Base-by-base conservation (phyloP, 1,284 basidiomycete genomes). In the Rhizoctonia solani region DNA sequence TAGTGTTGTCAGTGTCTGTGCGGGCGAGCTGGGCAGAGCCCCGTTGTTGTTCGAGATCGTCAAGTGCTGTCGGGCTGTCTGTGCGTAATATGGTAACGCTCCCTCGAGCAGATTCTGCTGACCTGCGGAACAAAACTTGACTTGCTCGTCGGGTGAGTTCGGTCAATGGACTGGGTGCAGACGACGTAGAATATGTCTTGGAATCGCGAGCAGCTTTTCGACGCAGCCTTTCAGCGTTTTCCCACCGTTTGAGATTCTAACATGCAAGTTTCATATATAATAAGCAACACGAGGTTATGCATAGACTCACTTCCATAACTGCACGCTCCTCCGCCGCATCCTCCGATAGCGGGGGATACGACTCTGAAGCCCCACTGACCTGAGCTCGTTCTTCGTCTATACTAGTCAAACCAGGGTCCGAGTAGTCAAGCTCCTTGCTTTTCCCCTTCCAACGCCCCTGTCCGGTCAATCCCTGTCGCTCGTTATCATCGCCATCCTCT, bases 191-290 rank as follows among this genome's bases (percentile, higher is more conserved):
- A 32, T 42, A 13, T 37, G 61, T 44, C n/a, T 50, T 49, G 6
- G 61, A 66, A 0, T 66, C 61, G 61, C 61, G 61, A 19, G 54
- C 37, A n/a, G 61, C 61, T 32, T 66, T 66, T 46, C 61, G 61
- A 13, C 61, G 61, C n/a, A 66, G 30, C 30, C 61, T 37, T 32
- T 66, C 61, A 23, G 61, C 39, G 1, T 29, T 41, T 47, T 66
- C 61, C 61, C 61, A 66, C 1, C 61, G 61, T 46, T 66, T 66
- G 13, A 66, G 61, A 47, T 66, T 66, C 61, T 66, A 39, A 21
- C 3, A 14, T 4, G 19, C 5, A 21, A 4, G 41, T 16, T 16
- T 44, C 5, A 44, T 21, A 16, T 16, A 5, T 4, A 21, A 11
- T 54, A 16, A 66, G 61, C 61, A 34, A 61, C 27, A 39, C 19